Evolutionary conservation across 495 filamentous ascomycete species (phyloP).

Genomic region (Rostrohypoxylon terebratum): DNA sequence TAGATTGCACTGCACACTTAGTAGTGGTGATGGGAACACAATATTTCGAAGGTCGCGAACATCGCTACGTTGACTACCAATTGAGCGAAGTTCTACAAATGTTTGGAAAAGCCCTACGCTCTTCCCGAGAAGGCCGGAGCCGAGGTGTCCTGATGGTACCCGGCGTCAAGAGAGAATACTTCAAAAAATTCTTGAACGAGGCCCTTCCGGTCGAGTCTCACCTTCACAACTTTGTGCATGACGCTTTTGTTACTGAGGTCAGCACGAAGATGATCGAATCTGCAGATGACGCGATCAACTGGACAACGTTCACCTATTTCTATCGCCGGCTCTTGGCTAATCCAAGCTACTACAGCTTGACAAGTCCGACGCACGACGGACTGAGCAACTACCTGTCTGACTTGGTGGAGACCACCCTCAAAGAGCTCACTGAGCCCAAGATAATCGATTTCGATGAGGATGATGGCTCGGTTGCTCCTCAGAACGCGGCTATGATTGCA

Average conservation of each 20-base stretch:
- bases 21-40: slow-evolving; percentile 99
- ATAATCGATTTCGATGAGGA: slow-evolving; percentile 98
- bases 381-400: slow-evolving; percentile 95
- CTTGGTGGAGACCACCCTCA: slow-evolving; percentile 90
- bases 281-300: slow-evolving; percentile 97
- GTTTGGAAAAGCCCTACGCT: slow-evolving; percentile 92
- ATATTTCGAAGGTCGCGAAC: slow-evolving; percentile 96
- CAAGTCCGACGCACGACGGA: slow-evolving; percentile 90
- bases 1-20: slow-evolving; percentile 86
- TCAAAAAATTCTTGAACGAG: slow-evolving; percentile 98
- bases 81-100: slow-evolving; percentile 99
- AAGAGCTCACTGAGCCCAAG: slow-evolving; percentile 91
- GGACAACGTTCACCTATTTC: slow-evolving; percentile 98
- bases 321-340: slow-evolving; percentile 97
- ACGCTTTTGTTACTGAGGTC: slow-evolving; percentile 96
- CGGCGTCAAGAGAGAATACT: slow-evolving; percentile 93
- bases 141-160: slow-evolving; percentile 96
- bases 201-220: slow-evolving; percentile 96
- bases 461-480: slow-evolving; percentile 87
- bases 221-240: slow-evolving; percentile 88
- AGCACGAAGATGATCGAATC: slow-evolving; percentile 93
- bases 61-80: slow-evolving; percentile 97
- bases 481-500: slow-evolving; percentile 97
- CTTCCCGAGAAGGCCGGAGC: slow-evolving; percentile 79
- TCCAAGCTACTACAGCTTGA: slow-evolving; percentile 93